A percentile compares a stretch with the other conserved stretches of the same genome.
Conservation (phyloP, 148 eudicot species). For the Fallopia convolvulus region DNA sequence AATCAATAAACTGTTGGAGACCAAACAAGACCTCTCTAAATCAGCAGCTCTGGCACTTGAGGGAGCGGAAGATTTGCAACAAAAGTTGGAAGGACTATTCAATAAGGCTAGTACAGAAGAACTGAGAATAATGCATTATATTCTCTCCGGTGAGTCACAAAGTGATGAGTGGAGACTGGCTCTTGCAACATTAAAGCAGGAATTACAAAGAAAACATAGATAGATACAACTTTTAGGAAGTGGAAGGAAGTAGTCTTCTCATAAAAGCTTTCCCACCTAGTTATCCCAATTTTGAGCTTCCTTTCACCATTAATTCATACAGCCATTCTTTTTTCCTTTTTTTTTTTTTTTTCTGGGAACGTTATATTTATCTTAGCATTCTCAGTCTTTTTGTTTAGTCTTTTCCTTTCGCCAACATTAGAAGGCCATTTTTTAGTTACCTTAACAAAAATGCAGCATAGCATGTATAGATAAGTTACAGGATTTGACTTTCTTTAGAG, state of each 20-base stretch:
- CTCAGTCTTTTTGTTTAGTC: neutral
- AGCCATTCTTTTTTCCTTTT: neutral
- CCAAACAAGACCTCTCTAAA: neutral
- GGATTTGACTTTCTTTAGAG: neutral
- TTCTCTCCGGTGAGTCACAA: constrained; percentile 26
- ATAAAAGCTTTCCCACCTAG: neutral
- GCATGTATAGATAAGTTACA: constrained; percentile 1
- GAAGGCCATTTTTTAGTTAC: neutral
- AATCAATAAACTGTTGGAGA: neutral
- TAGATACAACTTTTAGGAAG: neutral
- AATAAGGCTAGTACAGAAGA: constrained; percentile 33
- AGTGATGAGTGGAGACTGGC: constrained; percentile 30
- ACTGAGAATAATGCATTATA: constrained; percentile 23
- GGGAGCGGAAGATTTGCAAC: constrained; percentile 14
- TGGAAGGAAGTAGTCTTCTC: neutral
- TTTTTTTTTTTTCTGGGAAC: neutral
- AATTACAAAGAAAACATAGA: constrained; percentile 19
- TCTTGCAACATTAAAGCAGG: constrained; percentile 25
- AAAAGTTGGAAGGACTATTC: constrained; percentile 20
- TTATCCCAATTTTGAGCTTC: neutral
- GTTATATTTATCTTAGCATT: neutral
- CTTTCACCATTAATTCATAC: neutral
- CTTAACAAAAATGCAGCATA: neutral
- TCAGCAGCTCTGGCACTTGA: constrained; percentile 13
- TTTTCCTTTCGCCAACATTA: neutral